Base-by-base conservation (phyloP, 1,139 yeast species). In the Diutina sp. region DNA sequence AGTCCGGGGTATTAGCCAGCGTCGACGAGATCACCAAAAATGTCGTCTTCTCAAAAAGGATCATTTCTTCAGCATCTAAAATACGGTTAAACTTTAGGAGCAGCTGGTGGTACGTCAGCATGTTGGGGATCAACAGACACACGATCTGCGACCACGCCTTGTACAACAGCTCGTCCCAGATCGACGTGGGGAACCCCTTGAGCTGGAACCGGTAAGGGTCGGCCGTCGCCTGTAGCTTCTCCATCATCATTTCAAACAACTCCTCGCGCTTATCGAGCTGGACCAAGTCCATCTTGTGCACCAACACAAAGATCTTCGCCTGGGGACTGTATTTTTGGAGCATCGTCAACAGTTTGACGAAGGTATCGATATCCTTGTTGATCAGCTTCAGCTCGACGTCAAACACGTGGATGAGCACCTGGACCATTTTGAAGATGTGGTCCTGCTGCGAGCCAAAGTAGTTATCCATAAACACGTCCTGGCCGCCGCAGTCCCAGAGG, bases 401-500 rank as follows among this genome's bases (percentile, higher is more conserved):
- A 68, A 93, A 93, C 30, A 93, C 99, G 70, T 91, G 96, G 61
- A 95, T 93, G 51, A 93, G 77, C n/a, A 95, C 98, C 67, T 93
- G 97, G 28, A 93, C 97, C 88, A 90, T 90, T 64, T 90, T 87
- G 72, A 93, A 93, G 54, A 91, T 90, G 67, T 89, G 96, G 67
- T 88, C 96, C 66, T 91, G 80, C 67, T 91, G 93, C 58, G 87
- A 82, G 7, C 95, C 82, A 14, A 55, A 55, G 53, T 55, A 55
- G 16, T 35, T 46, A n/a, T 55, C 56, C 56, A 95, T 91, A 65
- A 91, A 95, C 3, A 88, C 91, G 68, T 93, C 98, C 69, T 93
- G 99, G 3, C 96, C 96, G 62, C 99, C 99, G 72, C 99, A 93
- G 69, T 93, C 99, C 99, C 99, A 91, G 44, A 93, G 74, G 64